Percentiles rank a stretch among this genome's conserved stretches.
These are phyloP conservation scores for Tetradesmus obliquus DNA, from an alignment of 139 green algal genomes.

Conservation along the genomic window DNA sequence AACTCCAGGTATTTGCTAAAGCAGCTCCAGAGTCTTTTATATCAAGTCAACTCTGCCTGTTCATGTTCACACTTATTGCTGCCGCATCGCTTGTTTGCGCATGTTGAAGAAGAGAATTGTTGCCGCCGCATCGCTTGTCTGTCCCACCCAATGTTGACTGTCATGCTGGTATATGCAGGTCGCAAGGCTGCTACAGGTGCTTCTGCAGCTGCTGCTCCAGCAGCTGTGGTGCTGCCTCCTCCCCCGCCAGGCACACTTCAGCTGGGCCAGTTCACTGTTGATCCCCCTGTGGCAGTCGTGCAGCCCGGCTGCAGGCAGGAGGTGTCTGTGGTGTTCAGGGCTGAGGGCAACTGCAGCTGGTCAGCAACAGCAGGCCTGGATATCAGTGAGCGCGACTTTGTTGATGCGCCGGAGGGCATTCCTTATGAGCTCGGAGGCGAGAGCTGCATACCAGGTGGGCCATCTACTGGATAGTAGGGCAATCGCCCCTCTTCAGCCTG, in stretches of 20 bases:
- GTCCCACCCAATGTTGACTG: neutral
- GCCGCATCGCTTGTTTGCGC: neutral
- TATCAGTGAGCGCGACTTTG: conserved; percentile 70
- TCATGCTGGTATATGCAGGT: neutral
- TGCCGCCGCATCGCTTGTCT: neutral
- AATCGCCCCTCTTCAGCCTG: neutral
- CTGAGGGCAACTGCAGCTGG: conserved; percentile 47
- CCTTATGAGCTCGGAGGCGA: conserved; percentile 80
- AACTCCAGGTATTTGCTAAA: neutral
- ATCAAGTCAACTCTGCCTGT: neutral
- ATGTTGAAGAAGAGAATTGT: too few species aligned
- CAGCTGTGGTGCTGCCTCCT: neutral
- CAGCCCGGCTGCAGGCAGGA: conserved; percentile 60
- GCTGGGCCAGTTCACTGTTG: conserved; percentile 73
- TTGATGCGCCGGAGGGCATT: conserved; percentile 69
- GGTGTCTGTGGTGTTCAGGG: conserved; percentile 77
- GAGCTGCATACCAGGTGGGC: conserved; percentile 74
- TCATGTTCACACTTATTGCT: neutral
- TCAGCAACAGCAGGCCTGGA: conserved; percentile 64
- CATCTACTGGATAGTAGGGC: neutral
- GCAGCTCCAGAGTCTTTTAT: neutral
- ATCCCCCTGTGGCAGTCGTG: conserved; percentile 61
- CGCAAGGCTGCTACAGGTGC: neutral
- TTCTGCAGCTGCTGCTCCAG: neutral
- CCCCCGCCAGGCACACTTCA: conserved; percentile 14